phyloP scores from a whole-genome alignment of 352 stramenopile genomes.

The Globisporangium acanthophoron region DNA sequence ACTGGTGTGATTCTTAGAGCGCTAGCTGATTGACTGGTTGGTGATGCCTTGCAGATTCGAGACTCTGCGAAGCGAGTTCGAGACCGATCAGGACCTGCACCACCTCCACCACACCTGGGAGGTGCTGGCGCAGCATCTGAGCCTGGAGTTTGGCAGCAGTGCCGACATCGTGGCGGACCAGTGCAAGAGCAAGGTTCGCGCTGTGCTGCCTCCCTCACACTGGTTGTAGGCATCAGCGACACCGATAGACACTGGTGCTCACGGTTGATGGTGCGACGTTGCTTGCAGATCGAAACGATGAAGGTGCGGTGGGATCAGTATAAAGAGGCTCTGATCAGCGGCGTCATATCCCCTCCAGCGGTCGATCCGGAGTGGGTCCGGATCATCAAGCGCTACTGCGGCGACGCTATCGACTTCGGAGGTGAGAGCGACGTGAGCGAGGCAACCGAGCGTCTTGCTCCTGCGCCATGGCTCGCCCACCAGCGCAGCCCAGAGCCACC shows the following conservation, averaged over 20 bases:
- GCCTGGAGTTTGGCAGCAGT: not conserved
- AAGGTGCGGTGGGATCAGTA: not conserved
- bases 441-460: not conserved
- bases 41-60: not conserved
- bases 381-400: not conserved
- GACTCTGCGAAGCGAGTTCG: not conserved
- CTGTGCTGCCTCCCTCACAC: no score
- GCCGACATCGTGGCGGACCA: not conserved
- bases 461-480: not conserved
- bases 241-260: no score
- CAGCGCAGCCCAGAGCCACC: not conserved
- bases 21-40: no score
- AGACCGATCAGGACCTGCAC: not conserved
- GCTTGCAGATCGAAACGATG: not conserved
- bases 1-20: no score
- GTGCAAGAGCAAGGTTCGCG: not conserved
- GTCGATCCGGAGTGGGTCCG: not conserved
- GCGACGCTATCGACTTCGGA: not conserved
- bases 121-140: not conserved
- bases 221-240: no score
- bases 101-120: constrained; percentile 26
- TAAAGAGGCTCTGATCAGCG: not conserved
- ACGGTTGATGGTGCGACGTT: no score
- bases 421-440: not conserved
- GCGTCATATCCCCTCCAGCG: not conserved